Conservation (phyloP, 331 rosid species). For the Arachis monticola region DNA sequence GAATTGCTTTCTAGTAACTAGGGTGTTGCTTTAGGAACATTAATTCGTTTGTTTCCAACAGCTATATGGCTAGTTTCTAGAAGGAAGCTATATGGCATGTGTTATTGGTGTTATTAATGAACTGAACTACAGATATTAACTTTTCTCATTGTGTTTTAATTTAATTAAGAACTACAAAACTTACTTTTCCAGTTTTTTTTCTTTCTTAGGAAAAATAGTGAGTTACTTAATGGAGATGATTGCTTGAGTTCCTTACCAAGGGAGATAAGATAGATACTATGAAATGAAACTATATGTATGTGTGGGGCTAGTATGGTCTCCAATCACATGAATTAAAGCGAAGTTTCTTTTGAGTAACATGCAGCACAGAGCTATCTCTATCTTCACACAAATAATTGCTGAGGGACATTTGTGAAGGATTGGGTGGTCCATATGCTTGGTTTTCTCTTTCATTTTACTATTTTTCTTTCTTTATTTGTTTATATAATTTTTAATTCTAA, state of each 20-base stretch:
- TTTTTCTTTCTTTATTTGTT: too few relatives aligned
- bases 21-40: not conserved
- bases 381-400: slow-evolving; percentile 56
- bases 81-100: slow-evolving; percentile 18
- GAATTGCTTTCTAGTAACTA: too few relatives aligned
- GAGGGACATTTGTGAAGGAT: slow-evolving; percentile 48
- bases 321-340: slow-evolving; percentile 66
- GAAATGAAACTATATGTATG: slow-evolving; percentile 32
- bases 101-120: slow-evolving; percentile 15
- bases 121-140: not conserved
- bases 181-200: slow-evolving; percentile 38
- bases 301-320: slow-evolving; percentile 65
- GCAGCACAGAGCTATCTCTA: slow-evolving; percentile 48
- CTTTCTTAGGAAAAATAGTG: slow-evolving; percentile 34
- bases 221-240: slow-evolving; percentile 47
- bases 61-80: not conserved
- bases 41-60: slow-evolving; percentile 16
- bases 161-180: slow-evolving; percentile 4
- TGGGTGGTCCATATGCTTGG: slow-evolving; percentile 61
- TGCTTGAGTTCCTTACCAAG: slow-evolving; percentile 48
- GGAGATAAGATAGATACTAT: slow-evolving; percentile 40
- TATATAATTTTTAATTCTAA: too few relatives aligned
- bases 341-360: slow-evolving; percentile 64
- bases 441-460: not conserved
- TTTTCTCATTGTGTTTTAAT: not conserved